Percentiles rank a stretch among this genome's conserved stretches.
phyloP scores from a whole-genome alignment of 345 rosid genomes.

The Syzygium aromaticum region DNA sequence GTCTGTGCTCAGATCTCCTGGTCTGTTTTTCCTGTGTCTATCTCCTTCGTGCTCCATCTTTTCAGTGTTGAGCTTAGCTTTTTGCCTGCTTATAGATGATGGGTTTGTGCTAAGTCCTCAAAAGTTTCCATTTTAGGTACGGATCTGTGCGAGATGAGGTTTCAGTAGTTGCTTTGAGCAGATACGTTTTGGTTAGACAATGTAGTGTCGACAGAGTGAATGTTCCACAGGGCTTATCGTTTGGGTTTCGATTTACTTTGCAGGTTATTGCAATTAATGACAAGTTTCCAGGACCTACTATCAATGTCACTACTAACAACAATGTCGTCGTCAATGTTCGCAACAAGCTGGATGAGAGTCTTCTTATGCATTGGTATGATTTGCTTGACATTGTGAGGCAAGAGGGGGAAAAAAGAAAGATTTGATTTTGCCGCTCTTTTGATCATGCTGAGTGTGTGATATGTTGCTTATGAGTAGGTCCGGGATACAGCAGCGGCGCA shows the following conservation, averaged over 20 bases:
- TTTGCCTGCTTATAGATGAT: background rate
- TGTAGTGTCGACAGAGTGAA: background rate
- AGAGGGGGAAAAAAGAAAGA: background rate
- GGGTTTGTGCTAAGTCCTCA: conserved; percentile 6
- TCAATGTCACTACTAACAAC: conserved; percentile 88
- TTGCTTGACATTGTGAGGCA: background rate
- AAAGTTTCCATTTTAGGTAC: conserved; percentile 21
- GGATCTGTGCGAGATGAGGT: background rate
- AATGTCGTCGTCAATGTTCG: conserved; percentile 76
- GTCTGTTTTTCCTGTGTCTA: conserved; percentile 5
- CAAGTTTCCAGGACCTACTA: conserved; percentile 84
- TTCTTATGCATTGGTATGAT: conserved; percentile 82
- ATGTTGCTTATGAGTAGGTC: conserved; percentile 29
- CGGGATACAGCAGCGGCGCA: conserved; percentile 91
- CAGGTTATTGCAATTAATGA: conserved; percentile 96
- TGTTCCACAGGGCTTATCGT: background rate
- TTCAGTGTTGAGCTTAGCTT: conserved; percentile 5
- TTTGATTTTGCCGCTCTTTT: background rate
- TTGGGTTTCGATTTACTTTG: conserved; percentile 1
- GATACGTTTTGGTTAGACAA: background rate
- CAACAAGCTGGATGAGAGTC: conserved; percentile 79
- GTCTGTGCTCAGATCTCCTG: conserved; percentile 18
- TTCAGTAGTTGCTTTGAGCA: background rate
- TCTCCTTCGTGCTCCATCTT: conserved; percentile 9
- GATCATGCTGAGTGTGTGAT: background rate